Conservation (phyloP, 192 early-diverging fungal genomes). For the Chytriomyces confervae region DNA sequence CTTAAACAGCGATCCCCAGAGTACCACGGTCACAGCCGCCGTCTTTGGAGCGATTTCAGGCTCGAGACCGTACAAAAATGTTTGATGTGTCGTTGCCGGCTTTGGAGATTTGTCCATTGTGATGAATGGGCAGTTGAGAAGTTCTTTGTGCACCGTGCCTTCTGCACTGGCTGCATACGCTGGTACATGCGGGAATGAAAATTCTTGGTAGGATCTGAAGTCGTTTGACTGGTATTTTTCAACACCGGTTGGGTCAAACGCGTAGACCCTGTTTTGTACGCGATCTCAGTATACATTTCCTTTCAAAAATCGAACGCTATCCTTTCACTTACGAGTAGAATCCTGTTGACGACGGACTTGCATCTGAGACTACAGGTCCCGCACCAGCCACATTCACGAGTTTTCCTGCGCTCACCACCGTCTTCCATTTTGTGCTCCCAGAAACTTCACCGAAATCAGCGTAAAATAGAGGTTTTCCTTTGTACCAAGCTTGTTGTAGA, state of each 20-base stretch:
- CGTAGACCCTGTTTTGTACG: not conserved
- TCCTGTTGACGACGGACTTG: slow-evolving; percentile 1
- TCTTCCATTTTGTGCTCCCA: not conserved
- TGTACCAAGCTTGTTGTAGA: slow-evolving; percentile 31
- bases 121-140: slow-evolving; percentile 34
- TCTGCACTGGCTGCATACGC: not conserved
- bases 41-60: slow-evolving; percentile 29
- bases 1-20: slow-evolving; percentile 26
- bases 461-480: slow-evolving; percentile 22
- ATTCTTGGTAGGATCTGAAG: slow-evolving; percentile 1
- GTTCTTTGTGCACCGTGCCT: not conserved
- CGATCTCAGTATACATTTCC: not conserved
- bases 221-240: slow-evolving; percentile 12
- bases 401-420: not conserved
- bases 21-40: slow-evolving; percentile 16
- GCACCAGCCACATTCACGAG: slow-evolving; percentile 20
- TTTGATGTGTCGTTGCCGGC: not conserved
- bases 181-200: slow-evolving; percentile 21
- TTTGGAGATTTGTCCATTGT: slow-evolving; percentile 1
- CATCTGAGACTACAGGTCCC: slow-evolving; percentile 13
- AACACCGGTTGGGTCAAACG: not conserved
- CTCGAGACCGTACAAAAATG: slow-evolving; percentile 25
- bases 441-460: slow-evolving; percentile 19
- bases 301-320: not conserved
- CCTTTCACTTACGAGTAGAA: slow-evolving; percentile 31